A percentile compares a stretch with the other conserved stretches of the same genome.
phyloP scores from a whole-genome alignment of 768 basidiomycete genomes.

The Harrya chromipes region DNA sequence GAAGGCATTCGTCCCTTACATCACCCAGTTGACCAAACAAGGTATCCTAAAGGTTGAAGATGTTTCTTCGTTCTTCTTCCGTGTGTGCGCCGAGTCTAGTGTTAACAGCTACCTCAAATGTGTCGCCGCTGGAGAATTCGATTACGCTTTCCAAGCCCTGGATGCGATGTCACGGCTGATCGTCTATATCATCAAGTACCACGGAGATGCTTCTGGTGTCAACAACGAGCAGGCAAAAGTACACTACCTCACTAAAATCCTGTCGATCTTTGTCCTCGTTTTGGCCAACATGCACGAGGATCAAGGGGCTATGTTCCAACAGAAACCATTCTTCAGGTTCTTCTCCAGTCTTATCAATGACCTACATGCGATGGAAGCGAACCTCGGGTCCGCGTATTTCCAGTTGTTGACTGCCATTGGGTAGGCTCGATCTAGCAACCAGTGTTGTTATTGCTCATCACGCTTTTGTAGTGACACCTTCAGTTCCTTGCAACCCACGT shows the following conservation, averaged over 20 bases:
- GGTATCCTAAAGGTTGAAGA: slow-evolving; percentile 96
- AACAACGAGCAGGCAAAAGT: slow-evolving; percentile 95
- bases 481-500: slow-evolving; percentile 92
- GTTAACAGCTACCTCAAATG: slow-evolving; percentile 85
- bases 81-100: slow-evolving; percentile 93
- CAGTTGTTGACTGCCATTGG: slow-evolving; percentile 84
- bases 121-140: slow-evolving; percentile 66
- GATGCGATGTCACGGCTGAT: slow-evolving; percentile 95
- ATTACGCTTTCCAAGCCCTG: slow-evolving; percentile 84
- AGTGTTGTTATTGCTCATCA: background rate
- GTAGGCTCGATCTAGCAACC: slow-evolving; percentile 36
- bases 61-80: slow-evolving; percentile 96
- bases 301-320: slow-evolving; percentile 86
- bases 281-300: slow-evolving; percentile 95
- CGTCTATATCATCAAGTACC: slow-evolving; percentile 98
- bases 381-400: slow-evolving; percentile 87
- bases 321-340: slow-evolving; percentile 98
- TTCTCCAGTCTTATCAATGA: slow-evolving; percentile 96
- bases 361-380: slow-evolving; percentile 78
- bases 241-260: slow-evolving; percentile 93
- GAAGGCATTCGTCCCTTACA: slow-evolving; percentile 93
- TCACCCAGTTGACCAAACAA: slow-evolving; percentile 95
- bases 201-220: slow-evolving; percentile 90
- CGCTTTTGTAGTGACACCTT: slow-evolving; percentile 72
- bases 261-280: slow-evolving; percentile 96